phyloP scores from a whole-genome alignment of 2,329 filamentous ascomycete species.

The Leptographium radiaticola region DNA sequence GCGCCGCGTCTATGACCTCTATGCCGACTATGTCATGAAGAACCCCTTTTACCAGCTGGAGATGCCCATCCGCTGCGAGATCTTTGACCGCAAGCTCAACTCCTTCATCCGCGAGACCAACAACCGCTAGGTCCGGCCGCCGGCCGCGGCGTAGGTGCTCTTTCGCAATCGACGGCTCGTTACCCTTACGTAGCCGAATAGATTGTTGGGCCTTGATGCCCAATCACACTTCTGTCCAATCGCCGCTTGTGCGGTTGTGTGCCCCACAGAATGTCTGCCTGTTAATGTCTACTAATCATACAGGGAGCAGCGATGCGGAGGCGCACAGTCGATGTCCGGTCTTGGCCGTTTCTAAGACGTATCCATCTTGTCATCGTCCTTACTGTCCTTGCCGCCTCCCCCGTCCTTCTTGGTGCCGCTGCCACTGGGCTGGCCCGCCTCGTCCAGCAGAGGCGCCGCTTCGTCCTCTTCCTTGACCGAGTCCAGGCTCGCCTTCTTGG shows the following conservation, averaged over 20 bases:
- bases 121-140: constrained; percentile 28
- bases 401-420: constrained; percentile 32
- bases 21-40: constrained; percentile 97
- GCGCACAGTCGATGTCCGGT: background rate
- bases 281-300: constrained; percentile 8
- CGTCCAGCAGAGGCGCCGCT: constrained; percentile 47
- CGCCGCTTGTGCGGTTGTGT: background rate
- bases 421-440: constrained; percentile 49
- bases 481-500: constrained; percentile 39
- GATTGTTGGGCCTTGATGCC: background rate
- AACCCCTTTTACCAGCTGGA: constrained; percentile 97
- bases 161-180: background rate
- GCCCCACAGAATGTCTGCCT: background rate
- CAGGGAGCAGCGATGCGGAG: background rate
- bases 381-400: constrained; percentile 28
- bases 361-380: constrained; percentile 73
- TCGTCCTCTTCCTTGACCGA: constrained; percentile 72
- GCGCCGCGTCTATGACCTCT: constrained; percentile 81
- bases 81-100: constrained; percentile 77
- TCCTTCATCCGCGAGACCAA: constrained; percentile 68
- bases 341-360: constrained; percentile 46
- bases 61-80: constrained; percentile 92
- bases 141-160: background rate
- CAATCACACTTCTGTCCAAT: background rate
- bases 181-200: background rate